A percentile compares a stretch with the other conserved stretches of the same genome.
Evolutionary conservation across 1,139 yeast species (phyloP).

Genomic region (Debaryomyces nepalensis): DNA sequence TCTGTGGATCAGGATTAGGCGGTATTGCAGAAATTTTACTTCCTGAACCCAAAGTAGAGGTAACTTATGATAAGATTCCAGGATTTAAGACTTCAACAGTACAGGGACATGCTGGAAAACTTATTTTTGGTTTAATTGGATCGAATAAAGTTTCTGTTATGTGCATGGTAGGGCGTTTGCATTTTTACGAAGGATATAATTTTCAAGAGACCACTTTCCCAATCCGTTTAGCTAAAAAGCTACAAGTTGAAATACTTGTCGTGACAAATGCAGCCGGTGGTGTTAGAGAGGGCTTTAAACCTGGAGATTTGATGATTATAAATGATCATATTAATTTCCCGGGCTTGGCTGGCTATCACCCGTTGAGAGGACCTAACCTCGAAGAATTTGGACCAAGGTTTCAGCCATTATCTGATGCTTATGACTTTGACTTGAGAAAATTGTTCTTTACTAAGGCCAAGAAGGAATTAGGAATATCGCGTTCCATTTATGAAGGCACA

Average conservation of each 20-base stretch:
- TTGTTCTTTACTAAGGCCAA: conserved; percentile 58
- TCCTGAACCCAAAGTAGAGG: conserved; percentile 46
- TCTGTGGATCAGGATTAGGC: conserved; percentile 95
- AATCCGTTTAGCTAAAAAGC: conserved; percentile 67
- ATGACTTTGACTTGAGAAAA: conserved; percentile 72
- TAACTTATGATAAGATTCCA: conserved; percentile 74
- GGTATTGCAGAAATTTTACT: conserved; percentile 69
- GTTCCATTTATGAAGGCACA: conserved; percentile 83
- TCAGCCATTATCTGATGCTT: conserved; percentile 87
- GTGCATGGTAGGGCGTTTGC: conserved; percentile 93
- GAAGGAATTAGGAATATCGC: conserved; percentile 51
- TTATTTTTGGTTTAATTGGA: conserved; percentile 80
- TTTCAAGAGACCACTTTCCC: conserved; percentile 86
- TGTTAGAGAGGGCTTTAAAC: conserved; percentile 60
- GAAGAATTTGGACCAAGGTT: conserved; percentile 84
- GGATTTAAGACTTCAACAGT: conserved; percentile 84
- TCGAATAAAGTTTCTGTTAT: conserved; percentile 73
- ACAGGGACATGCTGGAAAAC: conserved; percentile 85
- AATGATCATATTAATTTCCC: conserved; percentile 89
- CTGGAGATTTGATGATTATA: conserved; percentile 91
- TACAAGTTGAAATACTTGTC: conserved; percentile 65
- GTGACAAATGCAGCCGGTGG: conserved; percentile 98
- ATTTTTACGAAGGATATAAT: conserved; percentile 88
- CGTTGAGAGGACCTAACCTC: conserved; percentile 86
- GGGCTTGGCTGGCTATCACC: conserved; percentile 87